phyloP scores from a whole-genome alignment of 306 rosid genomes.

The Alnus rubra region DNA sequence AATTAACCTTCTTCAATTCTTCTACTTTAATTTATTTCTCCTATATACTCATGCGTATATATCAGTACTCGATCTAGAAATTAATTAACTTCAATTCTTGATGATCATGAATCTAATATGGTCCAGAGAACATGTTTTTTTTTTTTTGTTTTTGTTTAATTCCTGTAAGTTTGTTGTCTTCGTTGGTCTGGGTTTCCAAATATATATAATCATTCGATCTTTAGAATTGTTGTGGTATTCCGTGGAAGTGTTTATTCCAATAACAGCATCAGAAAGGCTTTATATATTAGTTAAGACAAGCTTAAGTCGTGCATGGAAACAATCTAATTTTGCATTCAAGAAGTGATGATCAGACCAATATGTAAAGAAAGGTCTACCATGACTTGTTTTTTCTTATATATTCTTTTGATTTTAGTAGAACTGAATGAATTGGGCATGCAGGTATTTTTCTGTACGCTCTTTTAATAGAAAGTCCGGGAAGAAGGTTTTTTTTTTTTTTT shows the following conservation, averaged over 20 bases:
- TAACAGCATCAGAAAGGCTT: background rate
- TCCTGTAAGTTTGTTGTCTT: too few relatives aligned
- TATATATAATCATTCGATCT: background rate
- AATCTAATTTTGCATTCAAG: background rate
- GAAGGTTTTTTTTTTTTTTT: too few relatives aligned
- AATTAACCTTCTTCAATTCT: background rate
- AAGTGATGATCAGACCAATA: background rate
- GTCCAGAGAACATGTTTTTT: too few relatives aligned
- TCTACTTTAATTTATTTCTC: background rate
- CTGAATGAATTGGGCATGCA: background rate
- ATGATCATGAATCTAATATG: background rate
- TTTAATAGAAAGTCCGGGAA: too few relatives aligned
- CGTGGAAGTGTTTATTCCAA: background rate
- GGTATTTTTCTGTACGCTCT: background rate
- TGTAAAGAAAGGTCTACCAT: too few relatives aligned
- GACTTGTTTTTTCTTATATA: background rate
- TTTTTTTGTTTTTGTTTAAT: too few relatives aligned
- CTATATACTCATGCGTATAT: too few relatives aligned
- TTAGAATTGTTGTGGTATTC: background rate
- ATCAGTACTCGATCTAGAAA: too few relatives aligned
- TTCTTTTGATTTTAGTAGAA: background rate
- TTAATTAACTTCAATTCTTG: too few relatives aligned
- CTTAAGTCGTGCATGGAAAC: background rate
- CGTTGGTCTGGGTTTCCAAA: background rate
- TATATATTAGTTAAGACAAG: background rate